Percentiles rank a stretch among this genome's conserved stretches.
phyloP scores from a whole-genome alignment of 2,329 filamentous ascomycete genomes.

The Drechmeria coniospora region DNA sequence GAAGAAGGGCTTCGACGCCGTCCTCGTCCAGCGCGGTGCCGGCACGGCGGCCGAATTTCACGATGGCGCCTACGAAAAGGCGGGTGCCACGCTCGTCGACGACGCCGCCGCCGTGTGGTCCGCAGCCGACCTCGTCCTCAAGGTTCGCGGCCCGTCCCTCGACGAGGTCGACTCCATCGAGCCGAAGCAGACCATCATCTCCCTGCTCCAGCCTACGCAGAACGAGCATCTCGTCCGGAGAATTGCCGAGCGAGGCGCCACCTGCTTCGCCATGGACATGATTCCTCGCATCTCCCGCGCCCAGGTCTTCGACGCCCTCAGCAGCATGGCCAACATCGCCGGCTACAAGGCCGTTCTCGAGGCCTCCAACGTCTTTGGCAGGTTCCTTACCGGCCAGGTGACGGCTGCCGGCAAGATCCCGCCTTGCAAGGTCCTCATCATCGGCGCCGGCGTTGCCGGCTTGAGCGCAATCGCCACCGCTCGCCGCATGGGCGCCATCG shows the following conservation, averaged over 20 bases:
- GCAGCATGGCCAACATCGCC: conserved; percentile 88
- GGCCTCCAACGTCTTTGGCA: conserved; percentile 76
- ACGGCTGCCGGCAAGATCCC: conserved; percentile 85
- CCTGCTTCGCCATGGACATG: conserved; percentile 83
- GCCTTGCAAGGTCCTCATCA: conserved; percentile 78
- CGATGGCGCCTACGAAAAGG: conserved; percentile 61
- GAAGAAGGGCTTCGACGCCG: conserved; percentile 68
- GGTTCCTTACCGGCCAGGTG: conserved; percentile 77
- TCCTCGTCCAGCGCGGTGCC: conserved; percentile 70
- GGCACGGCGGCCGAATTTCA: conserved; percentile 62
- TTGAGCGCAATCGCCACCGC: conserved; percentile 79
- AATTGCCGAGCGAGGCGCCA: conserved; percentile 55
- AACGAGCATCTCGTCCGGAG: conserved; percentile 62
- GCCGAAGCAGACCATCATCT: conserved; percentile 60
- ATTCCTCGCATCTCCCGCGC: conserved; percentile 80
- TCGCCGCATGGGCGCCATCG: conserved; percentile 73
- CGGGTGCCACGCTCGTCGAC: conserved; percentile 65
- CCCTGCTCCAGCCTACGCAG: conserved; percentile 69
- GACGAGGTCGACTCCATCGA: conserved; percentile 55
- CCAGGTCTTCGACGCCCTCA: conserved; percentile 76
- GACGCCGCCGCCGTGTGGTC: conserved; percentile 53
- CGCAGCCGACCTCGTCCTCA: conserved; percentile 64
- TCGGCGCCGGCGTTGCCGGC: conserved; percentile 79
- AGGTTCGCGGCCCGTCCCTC: conserved; percentile 61
- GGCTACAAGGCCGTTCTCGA: conserved; percentile 87